Evolutionary conservation across 768 basidiomycete genomes (phyloP).

Genomic region (Mycena galopus): DNA sequence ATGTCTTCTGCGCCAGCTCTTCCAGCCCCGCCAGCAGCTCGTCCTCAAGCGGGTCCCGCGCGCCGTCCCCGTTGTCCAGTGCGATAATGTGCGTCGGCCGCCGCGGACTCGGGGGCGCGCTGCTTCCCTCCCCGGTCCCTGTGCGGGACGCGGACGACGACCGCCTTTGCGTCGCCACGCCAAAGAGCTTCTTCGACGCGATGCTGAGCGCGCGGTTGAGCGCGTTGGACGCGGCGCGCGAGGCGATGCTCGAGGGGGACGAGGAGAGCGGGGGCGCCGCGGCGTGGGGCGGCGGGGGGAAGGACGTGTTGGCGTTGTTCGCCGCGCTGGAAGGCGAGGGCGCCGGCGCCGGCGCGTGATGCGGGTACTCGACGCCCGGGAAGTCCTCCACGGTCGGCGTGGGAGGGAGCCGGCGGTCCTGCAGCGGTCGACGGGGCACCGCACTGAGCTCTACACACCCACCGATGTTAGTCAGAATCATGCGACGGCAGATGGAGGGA

Average conservation of each 20-base stretch:
- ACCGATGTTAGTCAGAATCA: neutral
- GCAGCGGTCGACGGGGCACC: slow-evolving; percentile 69
- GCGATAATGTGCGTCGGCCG: slow-evolving; percentile 66
- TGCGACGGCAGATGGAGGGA: too few species aligned
- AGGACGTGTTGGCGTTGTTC: slow-evolving; percentile 63
- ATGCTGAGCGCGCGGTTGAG: slow-evolving; percentile 84
- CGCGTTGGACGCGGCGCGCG: slow-evolving; percentile 78
- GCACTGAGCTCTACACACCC: slow-evolving; percentile 68
- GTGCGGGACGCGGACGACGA: slow-evolving; percentile 51
- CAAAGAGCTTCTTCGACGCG: slow-evolving; percentile 87
- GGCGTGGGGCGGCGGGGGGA: slow-evolving; percentile 71
- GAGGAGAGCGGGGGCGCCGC: slow-evolving; percentile 68
- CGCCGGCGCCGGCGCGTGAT: too few species aligned
- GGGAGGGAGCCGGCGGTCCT: slow-evolving; percentile 66
- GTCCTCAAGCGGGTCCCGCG: slow-evolving; percentile 83
- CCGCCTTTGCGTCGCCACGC: slow-evolving; percentile 56
- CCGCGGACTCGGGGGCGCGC: slow-evolving; percentile 67
- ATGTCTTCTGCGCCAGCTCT: slow-evolving; percentile 95
- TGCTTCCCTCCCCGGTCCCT: slow-evolving; percentile 43
- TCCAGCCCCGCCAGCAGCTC: slow-evolving; percentile 85
- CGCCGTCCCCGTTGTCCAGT: slow-evolving; percentile 59
- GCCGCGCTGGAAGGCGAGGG: slow-evolving; percentile 15
- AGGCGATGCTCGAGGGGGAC: slow-evolving; percentile 71
- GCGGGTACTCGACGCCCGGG: slow-evolving; percentile 51
- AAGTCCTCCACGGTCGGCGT: slow-evolving; percentile 63